Base-by-base conservation (phyloP, 208 protist species). In the Endotrypanum monterogeii region DNA sequence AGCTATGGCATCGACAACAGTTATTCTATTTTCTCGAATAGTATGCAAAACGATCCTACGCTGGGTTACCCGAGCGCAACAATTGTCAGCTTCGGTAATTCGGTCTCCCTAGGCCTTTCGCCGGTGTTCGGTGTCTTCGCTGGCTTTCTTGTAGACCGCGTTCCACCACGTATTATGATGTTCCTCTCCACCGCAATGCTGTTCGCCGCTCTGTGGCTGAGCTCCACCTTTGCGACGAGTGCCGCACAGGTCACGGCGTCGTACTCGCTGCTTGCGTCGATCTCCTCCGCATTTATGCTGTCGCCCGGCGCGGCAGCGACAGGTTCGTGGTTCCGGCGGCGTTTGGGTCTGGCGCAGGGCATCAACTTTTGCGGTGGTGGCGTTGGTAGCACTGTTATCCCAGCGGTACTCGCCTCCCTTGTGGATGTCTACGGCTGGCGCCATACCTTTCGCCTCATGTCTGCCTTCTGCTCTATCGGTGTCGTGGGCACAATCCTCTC, bases 1-100 rank as follows among this genome's bases (percentile, higher is more conserved):
- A 89, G 71, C 63, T 96, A 93, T 76, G 91, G 91, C 67, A 93
- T 93, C 71, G 86, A 90, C 72, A 94, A 96, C 91, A 91, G 89
- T 56, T 93, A 90, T 68, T 89, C 85, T 56, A 92, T 90, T 46
- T 96, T 96, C 75, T 86, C 80, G 16, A 55, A 76, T 20, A 83
- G 83, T 66, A 96, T 96, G 87, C 80, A 94, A 67, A 79, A 87
- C 0, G 91, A 96, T 71, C 50, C 83, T 3, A 84, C 80, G 0
- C 84, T 96, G 35, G 87, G 86, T 20, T 91, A 86, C 72, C 89
- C 91, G 3, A 87, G 68, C 70, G 81, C 85, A 23, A 93, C 88
- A 4, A 73, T 61, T 0, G 83, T 96, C n/a, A 93, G 88, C 72
- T 91, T 94, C 44, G 89, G 89, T 28, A 94, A 90, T 67, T 94